Evolutionary conservation across 352 stramenopile species (phyloP).

Genomic region (Thraustochytrium striatum): DNA sequence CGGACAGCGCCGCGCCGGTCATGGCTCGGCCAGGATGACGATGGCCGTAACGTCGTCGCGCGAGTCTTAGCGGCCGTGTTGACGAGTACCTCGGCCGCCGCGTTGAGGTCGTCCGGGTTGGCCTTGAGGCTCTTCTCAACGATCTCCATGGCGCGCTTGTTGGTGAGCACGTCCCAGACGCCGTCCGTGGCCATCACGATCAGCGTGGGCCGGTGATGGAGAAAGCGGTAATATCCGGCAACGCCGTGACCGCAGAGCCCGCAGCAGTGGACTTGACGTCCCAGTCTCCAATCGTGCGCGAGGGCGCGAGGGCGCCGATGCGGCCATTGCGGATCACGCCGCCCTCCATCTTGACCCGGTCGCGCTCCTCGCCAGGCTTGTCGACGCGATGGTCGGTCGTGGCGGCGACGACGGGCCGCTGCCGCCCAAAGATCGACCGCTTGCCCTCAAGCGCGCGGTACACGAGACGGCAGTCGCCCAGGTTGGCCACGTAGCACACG

Average conservation of each 20-base stretch:
- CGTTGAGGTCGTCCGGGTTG: neutral
- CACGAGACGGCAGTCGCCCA: slow-evolving; percentile 31
- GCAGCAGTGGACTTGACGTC: slow-evolving; percentile 18
- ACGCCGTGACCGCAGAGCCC: neutral
- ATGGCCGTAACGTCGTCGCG: slow-evolving; percentile 7
- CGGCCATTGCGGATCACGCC: slow-evolving; percentile 15
- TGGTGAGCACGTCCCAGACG: slow-evolving; percentile 24
- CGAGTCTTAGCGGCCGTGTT: neutral
- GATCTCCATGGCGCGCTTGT: slow-evolving; percentile 15
- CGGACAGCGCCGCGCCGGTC: neutral
- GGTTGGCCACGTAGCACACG: slow-evolving; percentile 5
- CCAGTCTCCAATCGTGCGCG: slow-evolving; percentile 41
- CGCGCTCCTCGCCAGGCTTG: neutral
- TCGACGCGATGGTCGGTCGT: slow-evolving; percentile 26
- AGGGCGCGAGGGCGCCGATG: neutral
- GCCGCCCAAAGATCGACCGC: neutral
- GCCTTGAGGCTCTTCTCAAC: neutral
- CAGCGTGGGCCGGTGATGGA: neutral
- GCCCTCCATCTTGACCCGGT: neutral
- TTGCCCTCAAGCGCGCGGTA: neutral
- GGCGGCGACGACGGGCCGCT: neutral
- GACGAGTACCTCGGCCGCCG: neutral
- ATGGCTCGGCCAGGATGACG: slow-evolving; percentile 18
- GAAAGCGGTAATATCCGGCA: neutral
- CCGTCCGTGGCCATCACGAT: slow-evolving; percentile 24